phyloP scores from a whole-genome alignment of 2,329 filamentous ascomycete genomes.

The Colletotrichum limetticola region DNA sequence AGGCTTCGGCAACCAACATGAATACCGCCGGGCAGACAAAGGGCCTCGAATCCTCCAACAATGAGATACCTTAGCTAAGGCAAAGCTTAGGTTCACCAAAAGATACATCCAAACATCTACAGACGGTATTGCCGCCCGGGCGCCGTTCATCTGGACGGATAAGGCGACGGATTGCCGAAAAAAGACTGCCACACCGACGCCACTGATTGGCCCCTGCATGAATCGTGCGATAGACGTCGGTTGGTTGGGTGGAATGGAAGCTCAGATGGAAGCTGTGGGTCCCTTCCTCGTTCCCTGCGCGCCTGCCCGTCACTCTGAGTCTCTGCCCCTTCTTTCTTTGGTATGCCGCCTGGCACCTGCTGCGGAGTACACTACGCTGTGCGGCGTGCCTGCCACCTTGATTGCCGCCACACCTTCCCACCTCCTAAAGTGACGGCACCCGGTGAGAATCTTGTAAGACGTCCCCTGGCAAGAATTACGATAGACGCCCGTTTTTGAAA shows the following conservation, averaged over 20 bases:
- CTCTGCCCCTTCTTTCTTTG: neutral
- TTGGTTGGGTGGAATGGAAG: conserved; percentile 16
- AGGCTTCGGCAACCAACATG: neutral
- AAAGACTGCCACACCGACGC: conserved; percentile 4
- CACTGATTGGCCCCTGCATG: conserved; percentile 32
- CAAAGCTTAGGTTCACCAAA: too few species aligned
- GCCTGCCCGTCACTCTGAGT: neutral
- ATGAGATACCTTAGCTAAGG: neutral
- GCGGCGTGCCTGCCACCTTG: neutral
- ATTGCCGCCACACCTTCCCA: neutral
- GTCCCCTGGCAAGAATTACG: neutral
- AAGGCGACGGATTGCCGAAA: conserved; percentile 20
- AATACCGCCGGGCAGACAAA: neutral
- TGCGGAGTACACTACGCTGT: neutral
- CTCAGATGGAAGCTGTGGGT: conserved; percentile 27
- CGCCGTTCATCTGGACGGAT: conserved; percentile 23
- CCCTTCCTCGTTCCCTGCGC: neutral
- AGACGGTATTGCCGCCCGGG: conserved; percentile 21
- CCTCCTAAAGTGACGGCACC: neutral
- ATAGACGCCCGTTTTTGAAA: conserved; percentile 1
- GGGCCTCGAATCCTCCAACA: neutral
- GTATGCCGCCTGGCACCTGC: too few species aligned
- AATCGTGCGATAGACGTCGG: conserved; percentile 17
- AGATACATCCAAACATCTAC: neutral
- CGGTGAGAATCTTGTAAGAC: neutral